A percentile compares a stretch with the other conserved stretches of the same genome.
Evolutionary conservation across 768 basidiomycete genomes (phyloP).

Genomic region (Tricholoma sp.): DNA sequence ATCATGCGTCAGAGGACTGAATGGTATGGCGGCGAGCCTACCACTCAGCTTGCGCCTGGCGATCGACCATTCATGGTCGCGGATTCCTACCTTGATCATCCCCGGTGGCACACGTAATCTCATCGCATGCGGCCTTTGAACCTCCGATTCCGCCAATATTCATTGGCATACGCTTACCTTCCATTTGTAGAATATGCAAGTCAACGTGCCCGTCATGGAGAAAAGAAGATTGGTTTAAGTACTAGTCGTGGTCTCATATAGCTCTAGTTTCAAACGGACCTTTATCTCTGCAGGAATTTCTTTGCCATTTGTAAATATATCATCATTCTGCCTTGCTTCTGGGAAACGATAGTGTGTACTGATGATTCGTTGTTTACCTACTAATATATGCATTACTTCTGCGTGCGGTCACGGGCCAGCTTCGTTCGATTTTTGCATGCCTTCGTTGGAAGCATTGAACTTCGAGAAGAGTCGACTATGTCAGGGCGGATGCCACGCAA

Average conservation of each 20-base stretch:
- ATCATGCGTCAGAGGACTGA: constrained; percentile 18
- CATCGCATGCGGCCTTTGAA: constrained; percentile 11
- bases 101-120: constrained; percentile 29
- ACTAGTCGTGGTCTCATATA: background rate
- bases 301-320: background rate
- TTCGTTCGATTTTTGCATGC: too few relatives aligned
- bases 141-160: background rate
- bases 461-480: too few relatives aligned
- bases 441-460: too few relatives aligned
- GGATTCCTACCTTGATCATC: constrained; percentile 28
- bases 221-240: constrained; percentile 17
- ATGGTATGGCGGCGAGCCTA: constrained; percentile 13
- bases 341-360: too few relatives aligned
- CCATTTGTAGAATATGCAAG: constrained; percentile 13
- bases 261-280: background rate
- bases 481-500: too few relatives aligned
- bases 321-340: background rate
- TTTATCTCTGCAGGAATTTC: background rate
- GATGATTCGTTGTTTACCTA: too few relatives aligned
- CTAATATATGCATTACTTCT: too few relatives aligned
- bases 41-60: constrained; percentile 1
- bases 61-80: constrained; percentile 11
- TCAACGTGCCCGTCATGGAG: constrained; percentile 11
- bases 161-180: constrained; percentile 5
- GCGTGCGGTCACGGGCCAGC: too few relatives aligned